These are phyloP conservation scores for Verticillium zaregamsianum DNA, from an alignment of 2,329 filamentous ascomycete genomes.

Conservation along the genomic window DNA sequence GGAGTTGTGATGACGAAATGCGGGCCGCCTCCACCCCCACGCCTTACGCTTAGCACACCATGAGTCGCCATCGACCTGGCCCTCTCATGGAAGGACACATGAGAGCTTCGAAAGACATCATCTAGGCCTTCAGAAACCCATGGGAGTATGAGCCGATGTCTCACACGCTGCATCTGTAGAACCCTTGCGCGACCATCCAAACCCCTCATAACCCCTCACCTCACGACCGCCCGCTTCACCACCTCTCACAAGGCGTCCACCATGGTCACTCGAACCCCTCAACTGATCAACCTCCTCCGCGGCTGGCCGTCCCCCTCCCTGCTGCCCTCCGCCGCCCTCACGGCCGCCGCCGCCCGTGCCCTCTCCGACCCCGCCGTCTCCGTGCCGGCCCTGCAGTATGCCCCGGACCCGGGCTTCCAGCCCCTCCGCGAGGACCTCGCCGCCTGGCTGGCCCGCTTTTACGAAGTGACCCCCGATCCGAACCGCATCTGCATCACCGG, in stretches of 20 bases:
- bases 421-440: conserved; percentile 67
- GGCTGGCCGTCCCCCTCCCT: conserved; percentile 64
- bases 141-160: background rate
- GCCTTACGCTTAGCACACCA: background rate
- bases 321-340: conserved; percentile 61
- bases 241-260: background rate
- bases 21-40: background rate
- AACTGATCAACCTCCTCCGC: conserved; percentile 58
- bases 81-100: too few species aligned
- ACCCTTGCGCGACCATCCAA: background rate
- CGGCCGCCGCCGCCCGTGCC: conserved; percentile 54
- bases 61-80: too few species aligned
- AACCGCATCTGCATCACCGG: conserved; percentile 76
- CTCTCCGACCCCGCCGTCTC: conserved; percentile 57
- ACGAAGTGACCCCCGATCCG: conserved; percentile 36
- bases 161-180: background rate
- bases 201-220: background rate
- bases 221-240: background rate
- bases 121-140: too few species aligned
- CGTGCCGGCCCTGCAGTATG: conserved; percentile 69
- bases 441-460: conserved; percentile 64
- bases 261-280: conserved; percentile 9
- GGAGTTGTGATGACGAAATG: too few species aligned
- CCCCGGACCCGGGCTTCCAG: conserved; percentile 69
- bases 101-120: too few species aligned